Evolutionary conservation across 225 moss, liverwort and hornwort genomes (phyloP).

Genomic region (Climacium dendroides): DNA sequence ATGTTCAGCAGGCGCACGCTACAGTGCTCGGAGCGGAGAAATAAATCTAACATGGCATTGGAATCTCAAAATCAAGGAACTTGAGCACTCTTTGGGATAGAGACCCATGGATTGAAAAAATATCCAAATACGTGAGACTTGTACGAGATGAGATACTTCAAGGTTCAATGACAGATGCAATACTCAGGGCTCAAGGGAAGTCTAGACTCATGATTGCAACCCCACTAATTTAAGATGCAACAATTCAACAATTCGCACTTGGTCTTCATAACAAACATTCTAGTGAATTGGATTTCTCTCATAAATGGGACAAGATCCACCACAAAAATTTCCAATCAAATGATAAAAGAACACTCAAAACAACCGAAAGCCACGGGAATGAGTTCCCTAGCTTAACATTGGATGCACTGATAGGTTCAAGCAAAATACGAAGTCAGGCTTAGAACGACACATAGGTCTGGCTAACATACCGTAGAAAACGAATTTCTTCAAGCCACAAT

Average conservation of each 20-base stretch:
- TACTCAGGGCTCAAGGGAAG: neutral
- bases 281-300: neutral
- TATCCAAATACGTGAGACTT: neutral
- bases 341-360: neutral
- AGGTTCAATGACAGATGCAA: neutral
- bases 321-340: neutral
- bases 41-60: neutral
- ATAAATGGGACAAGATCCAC: neutral
- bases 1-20: neutral
- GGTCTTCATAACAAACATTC: too few relatives aligned
- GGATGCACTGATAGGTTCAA: neutral
- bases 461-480: conserved; percentile 9
- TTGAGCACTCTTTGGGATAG: neutral
- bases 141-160: neutral
- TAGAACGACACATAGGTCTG: neutral
- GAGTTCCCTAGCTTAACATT: neutral
- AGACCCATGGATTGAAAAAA: neutral
- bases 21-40: neutral
- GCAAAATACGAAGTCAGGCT: neutral
- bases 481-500: conserved; percentile 20
- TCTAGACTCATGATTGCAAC: too few relatives aligned
- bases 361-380: neutral
- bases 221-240: neutral
- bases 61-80: neutral
- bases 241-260: too few relatives aligned